Percentiles rank a stretch among this genome's conserved stretches.
These are phyloP conservation scores for Phytophthora cactorum DNA, from an alignment of 352 stramenopile genomes.

Conservation along the genomic window DNA sequence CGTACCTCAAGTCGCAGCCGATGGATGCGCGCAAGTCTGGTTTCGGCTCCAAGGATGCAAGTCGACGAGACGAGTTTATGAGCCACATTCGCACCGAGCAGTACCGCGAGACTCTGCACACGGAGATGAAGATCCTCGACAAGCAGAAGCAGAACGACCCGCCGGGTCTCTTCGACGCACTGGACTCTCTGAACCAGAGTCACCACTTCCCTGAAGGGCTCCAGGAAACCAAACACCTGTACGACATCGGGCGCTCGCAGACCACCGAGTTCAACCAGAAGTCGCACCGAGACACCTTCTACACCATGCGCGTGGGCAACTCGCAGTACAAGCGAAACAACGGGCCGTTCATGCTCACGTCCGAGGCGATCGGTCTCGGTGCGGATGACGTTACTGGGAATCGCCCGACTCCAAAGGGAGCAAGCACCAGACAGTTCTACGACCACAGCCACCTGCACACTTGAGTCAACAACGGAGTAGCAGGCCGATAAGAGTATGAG, in stretches of 20 bases:
- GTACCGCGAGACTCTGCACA: constrained; percentile 86
- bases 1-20: constrained; percentile 89
- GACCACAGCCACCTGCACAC: constrained; percentile 80
- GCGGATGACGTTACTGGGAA: constrained; percentile 70
- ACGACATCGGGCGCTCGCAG: constrained; percentile 81
- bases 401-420: constrained; percentile 67
- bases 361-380: constrained; percentile 67
- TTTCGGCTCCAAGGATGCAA: constrained; percentile 92
- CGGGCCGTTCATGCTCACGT: constrained; percentile 81
- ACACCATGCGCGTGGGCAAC: constrained; percentile 80
- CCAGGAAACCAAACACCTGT: constrained; percentile 78
- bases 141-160: constrained; percentile 64
- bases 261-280: constrained; percentile 88
- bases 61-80: constrained; percentile 92
- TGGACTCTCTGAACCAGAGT: constrained; percentile 52
- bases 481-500: neutral
- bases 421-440: constrained; percentile 87
- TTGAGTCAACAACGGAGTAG: constrained; percentile 7
- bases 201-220: constrained; percentile 76
- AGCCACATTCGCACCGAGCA: constrained; percentile 90
- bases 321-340: constrained; percentile 84
- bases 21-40: constrained; percentile 88
- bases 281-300: constrained; percentile 84
- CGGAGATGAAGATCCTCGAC: constrained; percentile 84
- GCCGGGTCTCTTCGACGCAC: constrained; percentile 45